Base-by-base conservation (phyloP, 192 early-diverging fungal species). In the Endogone sp. region DNA sequence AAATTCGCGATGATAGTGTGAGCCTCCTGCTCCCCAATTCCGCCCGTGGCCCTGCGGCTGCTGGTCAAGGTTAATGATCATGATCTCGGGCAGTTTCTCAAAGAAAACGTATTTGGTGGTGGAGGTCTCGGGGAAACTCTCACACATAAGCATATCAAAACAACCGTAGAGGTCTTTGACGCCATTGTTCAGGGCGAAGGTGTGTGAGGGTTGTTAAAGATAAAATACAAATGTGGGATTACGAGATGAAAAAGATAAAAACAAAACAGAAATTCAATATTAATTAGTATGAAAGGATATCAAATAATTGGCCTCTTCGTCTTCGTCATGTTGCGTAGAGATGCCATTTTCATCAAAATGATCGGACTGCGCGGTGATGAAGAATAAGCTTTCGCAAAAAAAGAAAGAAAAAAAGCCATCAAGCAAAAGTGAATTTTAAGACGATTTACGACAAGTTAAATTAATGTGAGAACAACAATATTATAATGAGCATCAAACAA, bases 91-190 rank as follows among this genome's bases (percentile, higher is more conserved):
- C 8, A 60, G 8, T 22, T 22, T 23, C 8, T 23, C 22, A 21
- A 60, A 60, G 24, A 60, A 60, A 21, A 49, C 37, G 37, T 49
- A 49, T 49, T 49, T 49, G 37, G 37, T 1, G 6, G 9, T 49
- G 37, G 37, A 0, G 6, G 9, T 49, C 37, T 49, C 37, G 37
- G 37, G 37, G 37, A 16, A 32, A 4, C 25, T 27, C 55, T 78
- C 72, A 29, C 61, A 78, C 21, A 78, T 65, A 11, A 78, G 65
- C 26, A 69, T 71, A 28, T 73, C 71, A 1, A 78, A 63, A 29
- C 68, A 73, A 3, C 59, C 71, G 27, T 78, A 64, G 57, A 78
- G 68, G 2, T 63, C 64, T 24, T 29, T 30, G 49, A 60, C 44
- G 11, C 56, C 29, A 2, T 37, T 3, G 29, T 65, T 63, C 10